Conservation (phyloP, 495 filamentous ascomycete species). For the Thermothielavioides terrestris region DNA sequence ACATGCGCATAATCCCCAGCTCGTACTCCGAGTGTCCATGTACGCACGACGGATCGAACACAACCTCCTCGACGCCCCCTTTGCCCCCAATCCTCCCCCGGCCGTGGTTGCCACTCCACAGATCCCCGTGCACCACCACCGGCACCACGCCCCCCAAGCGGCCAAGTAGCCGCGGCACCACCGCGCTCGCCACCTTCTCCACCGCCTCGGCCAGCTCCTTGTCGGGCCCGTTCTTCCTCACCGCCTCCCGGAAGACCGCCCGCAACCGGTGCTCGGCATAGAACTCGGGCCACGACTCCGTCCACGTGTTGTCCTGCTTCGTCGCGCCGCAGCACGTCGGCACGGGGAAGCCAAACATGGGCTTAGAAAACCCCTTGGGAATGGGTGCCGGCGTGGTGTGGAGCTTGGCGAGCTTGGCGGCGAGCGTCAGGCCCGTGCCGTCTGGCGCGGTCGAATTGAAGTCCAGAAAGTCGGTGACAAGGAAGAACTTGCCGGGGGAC, state of each 20-base stretch:
- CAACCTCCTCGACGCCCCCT: slow-evolving; percentile 61
- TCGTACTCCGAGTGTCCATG: slow-evolving; percentile 90
- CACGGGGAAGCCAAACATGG: slow-evolving; percentile 72
- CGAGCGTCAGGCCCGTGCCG: slow-evolving; percentile 48
- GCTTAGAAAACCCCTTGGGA: slow-evolving; percentile 48
- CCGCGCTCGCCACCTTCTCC: slow-evolving; percentile 48
- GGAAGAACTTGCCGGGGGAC: slow-evolving; percentile 48
- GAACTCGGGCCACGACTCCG: slow-evolving; percentile 69
- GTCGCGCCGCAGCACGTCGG: slow-evolving; percentile 81
- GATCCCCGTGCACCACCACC: slow-evolving; percentile 79
- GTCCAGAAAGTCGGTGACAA: slow-evolving; percentile 76
- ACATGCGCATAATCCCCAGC: slow-evolving; percentile 91
- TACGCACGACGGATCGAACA: slow-evolving; percentile 71
- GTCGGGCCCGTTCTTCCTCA: slow-evolving; percentile 57
- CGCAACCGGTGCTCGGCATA: slow-evolving; percentile 66
- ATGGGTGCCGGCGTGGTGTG: slow-evolving; percentile 68
- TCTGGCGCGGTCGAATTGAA: slow-evolving; percentile 35
- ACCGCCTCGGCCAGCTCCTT: slow-evolving; percentile 50
- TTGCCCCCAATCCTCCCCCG: slow-evolving; percentile 50
- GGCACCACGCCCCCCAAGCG: slow-evolving; percentile 57
- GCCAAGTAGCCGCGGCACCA: slow-evolving; percentile 64
- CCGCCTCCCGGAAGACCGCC: slow-evolving; percentile 49
- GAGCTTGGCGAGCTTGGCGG: slow-evolving; percentile 65
- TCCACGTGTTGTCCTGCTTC: slow-evolving; percentile 64
- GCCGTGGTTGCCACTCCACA: slow-evolving; percentile 85